phyloP scores from a whole-genome alignment of 2,329 filamentous ascomycete species.

The Harringtonia aguacate region DNA sequence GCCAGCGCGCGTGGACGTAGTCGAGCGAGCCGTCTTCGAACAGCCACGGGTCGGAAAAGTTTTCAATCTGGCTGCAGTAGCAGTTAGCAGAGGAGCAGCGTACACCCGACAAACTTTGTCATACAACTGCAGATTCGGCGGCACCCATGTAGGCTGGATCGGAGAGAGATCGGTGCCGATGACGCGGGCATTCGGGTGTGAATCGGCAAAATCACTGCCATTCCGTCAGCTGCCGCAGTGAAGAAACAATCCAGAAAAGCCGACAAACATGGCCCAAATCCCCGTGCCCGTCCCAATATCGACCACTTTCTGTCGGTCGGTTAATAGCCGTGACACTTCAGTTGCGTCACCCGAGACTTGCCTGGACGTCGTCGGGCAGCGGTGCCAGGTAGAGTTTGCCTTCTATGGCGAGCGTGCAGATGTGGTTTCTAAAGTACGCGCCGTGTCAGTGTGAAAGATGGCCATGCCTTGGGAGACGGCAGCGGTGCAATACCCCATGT shows the following conservation, averaged over 20 bases:
- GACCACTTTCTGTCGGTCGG: not conserved
- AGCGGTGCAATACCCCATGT: not conserved
- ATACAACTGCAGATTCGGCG: slow-evolving; percentile 38
- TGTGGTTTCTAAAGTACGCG: not conserved
- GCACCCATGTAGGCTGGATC: slow-evolving; percentile 45
- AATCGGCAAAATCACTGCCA: slow-evolving; percentile 34
- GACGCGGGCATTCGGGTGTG: slow-evolving; percentile 31
- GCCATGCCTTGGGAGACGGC: no score
- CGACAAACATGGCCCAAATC: not conserved
- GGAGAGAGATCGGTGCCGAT: slow-evolving; percentile 46
- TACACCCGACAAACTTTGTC: no score
- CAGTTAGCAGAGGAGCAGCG: not conserved
- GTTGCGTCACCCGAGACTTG: no score
- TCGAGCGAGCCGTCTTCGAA: slow-evolving; percentile 37
- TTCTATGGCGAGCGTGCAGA: not conserved
- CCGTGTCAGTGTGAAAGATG: not conserved
- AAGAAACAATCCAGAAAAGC: not conserved
- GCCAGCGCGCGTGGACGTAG: slow-evolving; percentile 44
- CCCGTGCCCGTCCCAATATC: not conserved
- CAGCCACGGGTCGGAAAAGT: slow-evolving; percentile 41
- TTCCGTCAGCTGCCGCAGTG: no score
- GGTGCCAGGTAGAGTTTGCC: not conserved
- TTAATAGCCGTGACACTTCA: no score
- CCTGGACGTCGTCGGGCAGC: not conserved
- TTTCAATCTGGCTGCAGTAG: slow-evolving; percentile 38